Evolutionary conservation across 73 alveolate species (phyloP), one percentile per base, ranked within the genome.

Genomic region (Tetrahymena thermophila): DNA sequence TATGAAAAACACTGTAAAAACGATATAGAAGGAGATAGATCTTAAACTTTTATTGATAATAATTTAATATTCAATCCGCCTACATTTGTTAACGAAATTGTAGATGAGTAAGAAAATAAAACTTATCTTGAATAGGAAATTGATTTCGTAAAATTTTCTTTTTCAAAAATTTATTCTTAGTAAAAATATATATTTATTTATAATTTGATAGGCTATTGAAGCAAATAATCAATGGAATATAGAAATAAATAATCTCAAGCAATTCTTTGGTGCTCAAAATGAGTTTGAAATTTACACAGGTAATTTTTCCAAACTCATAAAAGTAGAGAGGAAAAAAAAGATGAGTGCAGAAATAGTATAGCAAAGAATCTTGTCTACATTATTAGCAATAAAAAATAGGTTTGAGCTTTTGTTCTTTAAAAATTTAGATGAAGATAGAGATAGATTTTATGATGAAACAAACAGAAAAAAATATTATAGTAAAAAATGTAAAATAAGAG

Each of bases 271-370:
- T 34, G 85, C 94, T 35, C 23, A 85, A 89, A 85, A 89, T 89
- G 97, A 95, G 94, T 95, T 85, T 85, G 97, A 95, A 95, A 95
- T 95, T 8, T 95, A 95, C 35, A 95, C 95, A 17, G 97, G 97
- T 15, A 84, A 95, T n/a, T 95, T 89, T 34, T 55, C 95, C 3
- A 95, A 95, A 28, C 44, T 95, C 40, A 95, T 89, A n/a, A 43
- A 95, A 35, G 95, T 89, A 35, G 97, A 95, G 35, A 95, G 95
- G 55, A 55, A 84, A 50, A 95, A 95, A 37, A 71, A 71, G 31
- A 71, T 71, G 89, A 71, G 89, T 71, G 89, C 89, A 71, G 89
- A 71, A 71, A 71, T 71, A 19, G 89, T 71, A 11, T 71, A 71
- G 17, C 31, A 71, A 25, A 71, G 89, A 71, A 71, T 71, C 21